Conservation (phyloP, 495 filamentous ascomycete species). For the Lasiosphaeria ovina region DNA sequence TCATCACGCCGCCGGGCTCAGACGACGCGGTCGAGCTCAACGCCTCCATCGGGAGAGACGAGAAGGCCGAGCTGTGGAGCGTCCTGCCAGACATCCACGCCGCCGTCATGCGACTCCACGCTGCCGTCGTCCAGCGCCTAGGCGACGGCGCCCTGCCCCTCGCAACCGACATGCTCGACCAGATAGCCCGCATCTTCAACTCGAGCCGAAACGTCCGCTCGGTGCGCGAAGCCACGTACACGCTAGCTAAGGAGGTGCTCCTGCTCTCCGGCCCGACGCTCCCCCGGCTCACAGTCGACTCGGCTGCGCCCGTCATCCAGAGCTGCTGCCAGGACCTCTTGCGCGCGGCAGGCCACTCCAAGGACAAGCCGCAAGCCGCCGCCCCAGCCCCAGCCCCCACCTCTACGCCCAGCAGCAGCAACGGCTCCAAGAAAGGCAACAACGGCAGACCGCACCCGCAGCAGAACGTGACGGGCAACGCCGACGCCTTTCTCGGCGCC, state of each 20-base stretch:
- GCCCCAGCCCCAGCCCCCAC: slow-evolving; percentile 1
- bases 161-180: slow-evolving; percentile 60
- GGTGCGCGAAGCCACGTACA: slow-evolving; percentile 61
- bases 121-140: slow-evolving; percentile 52
- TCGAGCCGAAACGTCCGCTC: slow-evolving; percentile 56
- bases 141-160: slow-evolving; percentile 52
- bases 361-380: slow-evolving; percentile 12
- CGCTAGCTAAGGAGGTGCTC: slow-evolving; percentile 55
- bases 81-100: slow-evolving; percentile 71
- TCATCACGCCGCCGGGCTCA: slow-evolving; percentile 54
- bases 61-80: slow-evolving; percentile 70
- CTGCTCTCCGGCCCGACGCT: slow-evolving; percentile 60
- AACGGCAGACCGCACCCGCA: slow-evolving; percentile 18
- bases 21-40: slow-evolving; percentile 52
- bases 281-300: slow-evolving; percentile 57
- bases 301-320: slow-evolving; percentile 56
- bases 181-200: slow-evolving; percentile 65
- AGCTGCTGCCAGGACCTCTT: slow-evolving; percentile 64
- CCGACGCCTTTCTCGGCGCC: slow-evolving; percentile 39
- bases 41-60: slow-evolving; percentile 68
- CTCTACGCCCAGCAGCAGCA: slow-evolving; percentile 9
- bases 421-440: slow-evolving; percentile 16
- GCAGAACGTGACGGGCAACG: slow-evolving; percentile 35
- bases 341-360: slow-evolving; percentile 38
- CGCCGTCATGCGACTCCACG: slow-evolving; percentile 59